Evolutionary conservation across 2,329 filamentous ascomycete species (phyloP), one percentile per base, ranked within the genome.

Genomic region (Lachnellula occidentalis): DNA sequence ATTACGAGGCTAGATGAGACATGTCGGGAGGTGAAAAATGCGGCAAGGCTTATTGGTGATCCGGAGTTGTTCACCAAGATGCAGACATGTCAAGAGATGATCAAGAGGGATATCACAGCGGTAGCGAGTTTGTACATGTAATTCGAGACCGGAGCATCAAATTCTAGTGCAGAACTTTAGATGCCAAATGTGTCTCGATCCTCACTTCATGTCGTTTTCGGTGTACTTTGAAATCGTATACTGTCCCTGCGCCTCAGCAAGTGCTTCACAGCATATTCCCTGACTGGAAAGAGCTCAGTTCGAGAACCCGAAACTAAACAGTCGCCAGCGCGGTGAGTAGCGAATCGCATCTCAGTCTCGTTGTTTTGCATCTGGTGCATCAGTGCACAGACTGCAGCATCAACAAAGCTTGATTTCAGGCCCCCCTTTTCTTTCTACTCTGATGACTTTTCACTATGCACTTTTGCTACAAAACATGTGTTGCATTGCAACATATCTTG

Each of bases 21-120:
- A 8, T 99, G 94, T 69, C 80, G 94, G 47, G 94, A 99, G 73
- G 94, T 97, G 53, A 96, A 96, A 79, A 97, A 96, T 69, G 92
- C 94, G 37, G 94, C 94, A 27, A 81, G 94, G 62, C 90, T 99
- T 61, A 92, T 99, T 63, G 94, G 94, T 22, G 94, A 99, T 69
- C 94, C 94, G 3, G 87, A 87, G 53, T 74, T 99, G 62, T 96
- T 95, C 71, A 83, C 86, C 62, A 99, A 99, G 81, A 99, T 99
- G 92, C 87, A 95, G 74, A 85, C 85, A 59, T 95, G 92, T 63
- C 92, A 97, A 79, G 94, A 99, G 77, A 81, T 96, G 80, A 99
- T 99, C 70, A 95, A 96, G 79, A 78, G 94, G 67, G 94, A 96
- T 70, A 94, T 96, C 51, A 95, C 90, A 21, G 92, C 92, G 17